phyloP scores from a whole-genome alignment of 352 stramenopile species.

The Phytophthora pluvialis region DNA sequence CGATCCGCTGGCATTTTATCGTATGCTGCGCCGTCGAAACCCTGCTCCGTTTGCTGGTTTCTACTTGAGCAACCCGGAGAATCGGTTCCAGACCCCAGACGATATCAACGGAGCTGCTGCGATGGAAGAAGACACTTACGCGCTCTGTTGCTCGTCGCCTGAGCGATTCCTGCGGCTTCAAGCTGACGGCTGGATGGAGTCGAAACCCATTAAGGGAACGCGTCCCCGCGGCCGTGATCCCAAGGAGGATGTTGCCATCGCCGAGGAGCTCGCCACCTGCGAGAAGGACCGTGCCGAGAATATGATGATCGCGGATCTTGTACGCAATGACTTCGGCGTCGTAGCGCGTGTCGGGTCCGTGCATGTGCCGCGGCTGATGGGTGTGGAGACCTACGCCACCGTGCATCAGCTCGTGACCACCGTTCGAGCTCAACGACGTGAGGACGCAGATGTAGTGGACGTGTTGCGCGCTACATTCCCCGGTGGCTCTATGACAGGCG shows the following conservation, averaged over 20 bases:
- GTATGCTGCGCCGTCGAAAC: conserved; percentile 91
- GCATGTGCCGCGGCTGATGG: conserved; percentile 94
- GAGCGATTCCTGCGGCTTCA: conserved; percentile 94
- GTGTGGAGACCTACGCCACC: conserved; percentile 96
- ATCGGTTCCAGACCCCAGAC: conserved; percentile 31
- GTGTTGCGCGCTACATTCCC: conserved; percentile 96
- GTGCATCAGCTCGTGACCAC: conserved; percentile 98
- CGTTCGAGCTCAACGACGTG: conserved; percentile 79
- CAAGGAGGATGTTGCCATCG: conserved; percentile 68
- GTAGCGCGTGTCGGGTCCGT: conserved; percentile 93
- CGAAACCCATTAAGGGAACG: conserved; percentile 98
- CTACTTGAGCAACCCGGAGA: conserved; percentile 75
- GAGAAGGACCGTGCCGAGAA: conserved; percentile 97
- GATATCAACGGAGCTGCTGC: not conserved
- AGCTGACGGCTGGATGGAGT: conserved; percentile 88
- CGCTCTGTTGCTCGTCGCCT: conserved; percentile 96
- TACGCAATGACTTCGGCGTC: conserved; percentile 96
- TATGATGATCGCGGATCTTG: conserved; percentile 98
- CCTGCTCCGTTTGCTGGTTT: conserved; percentile 95
- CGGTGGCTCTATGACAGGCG: conserved; percentile 97
- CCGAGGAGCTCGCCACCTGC: conserved; percentile 76
- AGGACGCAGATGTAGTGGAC: conserved; percentile 82
- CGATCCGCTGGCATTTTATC: conserved; percentile 88
- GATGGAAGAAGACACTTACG: conserved; percentile 64
- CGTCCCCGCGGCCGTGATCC: conserved; percentile 53